Conservation (phyloP, 1,284 basidiomycete species). For the Pyrrhoderma lamaoense region DNA sequence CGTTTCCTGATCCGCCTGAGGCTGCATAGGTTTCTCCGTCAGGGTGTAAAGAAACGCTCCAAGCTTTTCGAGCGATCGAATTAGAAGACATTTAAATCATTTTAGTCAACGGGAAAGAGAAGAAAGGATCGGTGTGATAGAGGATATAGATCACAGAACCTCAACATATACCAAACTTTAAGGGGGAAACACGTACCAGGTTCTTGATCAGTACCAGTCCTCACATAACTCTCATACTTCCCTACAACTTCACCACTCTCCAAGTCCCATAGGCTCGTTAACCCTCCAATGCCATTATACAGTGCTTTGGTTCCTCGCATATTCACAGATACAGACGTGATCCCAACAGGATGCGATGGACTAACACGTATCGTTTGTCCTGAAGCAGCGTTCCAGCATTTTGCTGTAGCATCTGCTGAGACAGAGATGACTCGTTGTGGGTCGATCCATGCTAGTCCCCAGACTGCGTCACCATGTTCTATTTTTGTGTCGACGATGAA, state of each 20-base stretch:
- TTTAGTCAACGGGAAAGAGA: not conserved
- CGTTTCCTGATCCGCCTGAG: constrained; percentile 67
- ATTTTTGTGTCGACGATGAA: constrained; percentile 17
- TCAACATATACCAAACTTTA: too few relatives aligned
- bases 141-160: too few relatives aligned
- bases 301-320: constrained; percentile 56
- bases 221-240: constrained; percentile 64
- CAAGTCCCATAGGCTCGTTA: constrained; percentile 67
- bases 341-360: constrained; percentile 44
- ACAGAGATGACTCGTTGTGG: constrained; percentile 52
- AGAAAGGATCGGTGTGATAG: not conserved
- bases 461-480: constrained; percentile 81
- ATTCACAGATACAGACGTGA: constrained; percentile 64
- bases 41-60: constrained; percentile 76
- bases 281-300: constrained; percentile 76
- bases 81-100: not conserved
- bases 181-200: constrained; percentile 56
- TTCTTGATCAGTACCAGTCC: constrained; percentile 42
- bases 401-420: constrained; percentile 68
- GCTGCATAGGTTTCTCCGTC: constrained; percentile 67
- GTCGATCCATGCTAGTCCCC: constrained; percentile 69
- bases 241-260: constrained; percentile 50
- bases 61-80: constrained; percentile 41
- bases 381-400: constrained; percentile 58
- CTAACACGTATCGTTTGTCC: constrained; percentile 60